Evolutionary conservation across 768 basidiomycete species (phyloP).

Genomic region (Serendipita sp.): DNA sequence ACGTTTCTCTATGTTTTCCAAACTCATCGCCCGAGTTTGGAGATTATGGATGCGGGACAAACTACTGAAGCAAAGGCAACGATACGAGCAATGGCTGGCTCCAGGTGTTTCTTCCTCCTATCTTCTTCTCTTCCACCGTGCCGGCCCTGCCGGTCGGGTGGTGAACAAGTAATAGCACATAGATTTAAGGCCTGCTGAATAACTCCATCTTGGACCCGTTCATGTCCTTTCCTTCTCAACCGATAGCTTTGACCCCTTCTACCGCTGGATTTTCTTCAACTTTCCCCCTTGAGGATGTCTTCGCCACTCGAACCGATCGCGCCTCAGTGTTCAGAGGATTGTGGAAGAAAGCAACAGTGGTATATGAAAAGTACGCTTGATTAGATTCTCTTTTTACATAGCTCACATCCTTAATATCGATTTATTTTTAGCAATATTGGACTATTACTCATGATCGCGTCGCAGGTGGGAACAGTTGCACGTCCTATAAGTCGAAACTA

Average conservation of each 20-base stretch:
- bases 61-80: too few relatives aligned
- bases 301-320: neutral
- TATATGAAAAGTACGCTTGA: neutral
- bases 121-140: too few relatives aligned
- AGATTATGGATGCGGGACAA: too few relatives aligned
- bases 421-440: constrained; percentile 31
- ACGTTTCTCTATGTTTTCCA: too few relatives aligned
- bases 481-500: neutral
- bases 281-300: neutral
- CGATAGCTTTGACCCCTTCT: constrained; percentile 2
- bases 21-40: too few relatives aligned
- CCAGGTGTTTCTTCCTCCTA: too few relatives aligned
- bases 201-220: neutral
- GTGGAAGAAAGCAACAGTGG: neutral
- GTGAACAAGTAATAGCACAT: too few relatives aligned
- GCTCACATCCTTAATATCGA: neutral
- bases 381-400: neutral
- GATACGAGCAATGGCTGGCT: too few relatives aligned
- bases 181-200: too few relatives aligned
- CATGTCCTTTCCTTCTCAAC: neutral
- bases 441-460: constrained; percentile 36
- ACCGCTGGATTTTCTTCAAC: constrained; percentile 1
- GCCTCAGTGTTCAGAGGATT: neutral
- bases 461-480: constrained; percentile 37
- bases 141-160: too few relatives aligned